These are phyloP conservation scores for Trichoderma endophyticum DNA, from an alignment of 2,329 filamentous ascomycete species.

Conservation along the genomic window DNA sequence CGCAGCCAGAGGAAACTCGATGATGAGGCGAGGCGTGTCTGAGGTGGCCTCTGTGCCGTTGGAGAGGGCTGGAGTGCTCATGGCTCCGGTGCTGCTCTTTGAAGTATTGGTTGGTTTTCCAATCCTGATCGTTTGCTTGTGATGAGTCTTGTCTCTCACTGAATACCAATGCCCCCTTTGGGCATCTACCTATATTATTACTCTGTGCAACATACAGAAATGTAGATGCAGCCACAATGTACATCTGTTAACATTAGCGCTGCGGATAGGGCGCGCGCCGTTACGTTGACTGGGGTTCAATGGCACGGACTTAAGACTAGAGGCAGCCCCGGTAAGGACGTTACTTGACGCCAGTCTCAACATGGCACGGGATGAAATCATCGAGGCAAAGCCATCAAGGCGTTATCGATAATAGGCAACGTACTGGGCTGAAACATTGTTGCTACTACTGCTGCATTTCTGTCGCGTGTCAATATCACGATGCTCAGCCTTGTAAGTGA, in stretches of 20 bases:
- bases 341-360: neutral
- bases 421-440: neutral
- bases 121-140: neutral
- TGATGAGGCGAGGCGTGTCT: constrained; percentile 11
- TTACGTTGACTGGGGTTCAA: neutral
- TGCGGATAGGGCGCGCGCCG: neutral
- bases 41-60: neutral
- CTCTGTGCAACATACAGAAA: neutral
- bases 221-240: neutral
- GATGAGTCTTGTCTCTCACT: neutral
- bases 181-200: neutral
- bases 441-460: neutral
- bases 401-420: neutral
- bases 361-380: neutral
- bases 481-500: neutral
- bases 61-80: neutral
- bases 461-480: neutral
- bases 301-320: neutral
- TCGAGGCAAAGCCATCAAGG: neutral
- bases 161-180: neutral
- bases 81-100: neutral
- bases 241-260: neutral
- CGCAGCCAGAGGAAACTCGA: constrained; percentile 23
- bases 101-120: neutral
- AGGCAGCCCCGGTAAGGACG: neutral